Base-by-base conservation (phyloP, 208 protist species). In the Vickermania ingenoplastis region DNA sequence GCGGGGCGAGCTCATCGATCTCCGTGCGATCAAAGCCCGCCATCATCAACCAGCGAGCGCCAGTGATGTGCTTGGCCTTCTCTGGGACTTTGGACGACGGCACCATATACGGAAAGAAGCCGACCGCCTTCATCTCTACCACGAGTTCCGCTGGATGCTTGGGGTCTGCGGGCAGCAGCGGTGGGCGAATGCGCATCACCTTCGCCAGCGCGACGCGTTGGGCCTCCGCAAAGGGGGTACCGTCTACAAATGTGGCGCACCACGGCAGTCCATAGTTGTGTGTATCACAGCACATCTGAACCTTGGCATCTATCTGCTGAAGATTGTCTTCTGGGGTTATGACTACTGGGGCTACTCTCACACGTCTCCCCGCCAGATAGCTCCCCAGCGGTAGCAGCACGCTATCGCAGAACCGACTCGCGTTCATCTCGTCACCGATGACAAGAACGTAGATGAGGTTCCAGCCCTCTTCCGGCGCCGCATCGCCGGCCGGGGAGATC, bases 361-460 rank as follows among this genome's bases (percentile, higher is more conserved):
- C 69, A 3, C 77, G 79, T 57, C 80, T 30, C 17, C 53, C 26
- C 0, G 84, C 78, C 22, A 84, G 29, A 68, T 84, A 84, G 57
- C 73, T 86, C 41, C 74, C 66, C 31, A 94, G 65, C 50, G 61
- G 59, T 1, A 73, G 75, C 53, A 94, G 59, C 28, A 84, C 77
- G 21, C 78, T 58, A n/a, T 62, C 52, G 36, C 66, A 79, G 68
- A 86, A 90, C 41, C 71, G 73, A 29, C 71, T 48, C 29, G 75
- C 64, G 22, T 67, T 52, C 30, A 77, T 56, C 1, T 53, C 41
- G 23, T 71, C 54, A 45, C 87, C 84, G 1, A 90, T 31, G 5
- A 85, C 63, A 5, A 89, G 66, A 22, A 94, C 57, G 69, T 91
- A 89, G 0, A 82, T 69, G 0, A 70, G 86, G 54, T 79, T 72